Conservation (phyloP, 306 rosid genomes). For the Malus asiatica region DNA sequence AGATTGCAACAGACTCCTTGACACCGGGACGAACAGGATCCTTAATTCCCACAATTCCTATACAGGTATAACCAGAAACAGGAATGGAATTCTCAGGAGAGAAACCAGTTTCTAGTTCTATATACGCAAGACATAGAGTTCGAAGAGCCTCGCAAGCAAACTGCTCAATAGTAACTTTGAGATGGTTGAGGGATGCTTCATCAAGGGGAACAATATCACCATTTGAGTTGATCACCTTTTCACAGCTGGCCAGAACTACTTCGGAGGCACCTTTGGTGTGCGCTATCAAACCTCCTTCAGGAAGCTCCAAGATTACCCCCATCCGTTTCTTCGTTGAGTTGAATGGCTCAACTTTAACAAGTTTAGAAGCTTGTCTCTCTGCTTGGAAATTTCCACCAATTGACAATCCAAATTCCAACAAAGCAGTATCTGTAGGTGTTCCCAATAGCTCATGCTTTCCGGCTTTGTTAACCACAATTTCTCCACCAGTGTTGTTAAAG, state of each 20-base stretch:
- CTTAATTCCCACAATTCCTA: conserved; percentile 90
- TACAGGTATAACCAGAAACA: conserved; percentile 67
- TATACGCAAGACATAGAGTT: conserved; percentile 84
- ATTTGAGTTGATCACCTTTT: conserved; percentile 62
- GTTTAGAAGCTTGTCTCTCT: conserved; percentile 51
- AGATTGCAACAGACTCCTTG: conserved; percentile 84
- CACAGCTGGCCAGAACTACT: conserved; percentile 75
- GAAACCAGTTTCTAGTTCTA: conserved; percentile 64
- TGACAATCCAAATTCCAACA: conserved; percentile 76
- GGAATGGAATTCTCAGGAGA: conserved; percentile 63
- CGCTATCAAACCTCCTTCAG: conserved; percentile 66
- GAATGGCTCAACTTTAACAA: conserved; percentile 92
- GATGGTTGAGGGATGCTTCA: conserved; percentile 51
- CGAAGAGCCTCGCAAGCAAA: conserved; percentile 92
- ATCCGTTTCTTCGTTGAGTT: conserved; percentile 79
- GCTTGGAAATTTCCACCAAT: conserved; percentile 72
- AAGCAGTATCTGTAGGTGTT: conserved; percentile 82
- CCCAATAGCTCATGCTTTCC: conserved; percentile 80
- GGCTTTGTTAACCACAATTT: conserved; percentile 61
- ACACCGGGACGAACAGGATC: conserved; percentile 99
- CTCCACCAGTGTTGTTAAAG: conserved; percentile 90
- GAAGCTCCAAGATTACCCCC: conserved; percentile 79
- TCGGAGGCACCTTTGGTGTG: conserved; percentile 97
- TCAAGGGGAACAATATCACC: conserved; percentile 84
- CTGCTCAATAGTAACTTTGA: conserved; percentile 48